Evolutionary conservation across 495 filamentous ascomycete genomes (phyloP), one percentile per base, ranked within the genome.

Genomic region (Penicillium salamii): DNA sequence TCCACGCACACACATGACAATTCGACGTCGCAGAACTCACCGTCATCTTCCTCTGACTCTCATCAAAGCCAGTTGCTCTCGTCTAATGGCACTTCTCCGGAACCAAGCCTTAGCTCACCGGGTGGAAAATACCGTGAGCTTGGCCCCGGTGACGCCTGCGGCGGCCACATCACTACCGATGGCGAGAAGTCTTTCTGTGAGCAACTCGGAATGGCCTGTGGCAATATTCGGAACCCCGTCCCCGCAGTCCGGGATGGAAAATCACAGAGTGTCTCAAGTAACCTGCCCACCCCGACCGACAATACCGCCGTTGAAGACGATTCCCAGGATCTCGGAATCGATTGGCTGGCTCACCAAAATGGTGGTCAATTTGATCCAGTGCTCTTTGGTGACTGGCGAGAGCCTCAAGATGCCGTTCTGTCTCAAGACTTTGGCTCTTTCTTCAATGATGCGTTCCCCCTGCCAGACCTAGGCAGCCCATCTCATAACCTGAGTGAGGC

Each of bases 381-480:
- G 26, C 78, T 97, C 2, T 99, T 97, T 66, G 87, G 87, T 42
- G 90, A 92, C 55, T 97, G 96, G 69, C 84, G 93, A 32, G 95
- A 99, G 58, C 85, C 88, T 5, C 89, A 96, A 56, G 88, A 89
- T 49, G 87, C 83, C 45, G 74, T 86, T 7, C 62, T 78, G 5
- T 81, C 80, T 29, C 85, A 83, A 52, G 88, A 90, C 60, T 80
- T 82, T 51, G 79, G 78, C 18, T 84, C 81, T 47, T 95, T 93
- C 74, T 93, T 95, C 69, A 87, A 91, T 59, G 92, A 96, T 41
- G 90, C 90, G 1, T 90, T 95, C 66, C 82, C 89, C 15, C 65
- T 84, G 12, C 77, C 82, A 20, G 90, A 95, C 50, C 83, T 93
- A 54, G 77, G 79, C 18, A 88, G 82, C 35, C 86, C 89, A 2